A percentile compares a stretch with the other conserved stretches of the same genome.
Conservation (phyloP, 305 asterid species). For the Striga hermonthica region DNA sequence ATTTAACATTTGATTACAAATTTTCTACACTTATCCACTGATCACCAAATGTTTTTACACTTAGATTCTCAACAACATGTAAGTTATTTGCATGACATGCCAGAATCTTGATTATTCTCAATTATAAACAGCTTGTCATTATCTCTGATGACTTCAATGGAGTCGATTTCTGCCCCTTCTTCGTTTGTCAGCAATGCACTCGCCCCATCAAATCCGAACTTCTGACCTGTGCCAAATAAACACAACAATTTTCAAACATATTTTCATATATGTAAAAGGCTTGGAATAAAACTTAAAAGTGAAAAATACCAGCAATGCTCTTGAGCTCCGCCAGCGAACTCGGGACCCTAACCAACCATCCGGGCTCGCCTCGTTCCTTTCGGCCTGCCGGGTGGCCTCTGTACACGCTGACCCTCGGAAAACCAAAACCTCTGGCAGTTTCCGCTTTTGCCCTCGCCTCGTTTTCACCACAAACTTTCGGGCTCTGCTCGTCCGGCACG, state of each 20-base stretch:
- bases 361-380: slow-evolving; percentile 55
- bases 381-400: slow-evolving; percentile 60
- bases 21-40: too few species aligned
- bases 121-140: slow-evolving; percentile 65
- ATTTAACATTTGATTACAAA: too few species aligned
- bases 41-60: neutral
- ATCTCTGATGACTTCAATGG: slow-evolving; percentile 84
- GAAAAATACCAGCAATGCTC: slow-evolving; percentile 54
- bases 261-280: neutral
- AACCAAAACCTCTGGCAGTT: slow-evolving; percentile 9
- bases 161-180: slow-evolving; percentile 83
- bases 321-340: slow-evolving; percentile 54
- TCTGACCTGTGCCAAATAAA: slow-evolving; percentile 38
- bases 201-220: slow-evolving; percentile 70
- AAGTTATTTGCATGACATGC: neutral
- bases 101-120: slow-evolving; percentile 34
- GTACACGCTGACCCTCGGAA: slow-evolving; percentile 60
- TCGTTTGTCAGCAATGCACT: slow-evolving; percentile 55
- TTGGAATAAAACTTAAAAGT: neutral
- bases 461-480: slow-evolving; percentile 26
- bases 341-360: slow-evolving; percentile 56
- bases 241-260: slow-evolving; percentile 20
- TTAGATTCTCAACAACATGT: neutral
- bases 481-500: slow-evolving; percentile 34
- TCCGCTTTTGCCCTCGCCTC: slow-evolving; percentile 22